A percentile compares a stretch with the other conserved stretches of the same genome.
These are phyloP conservation scores for Botrytis fragariae DNA, from an alignment of 2,329 filamentous ascomycete genomes.

Conservation along the genomic window DNA sequence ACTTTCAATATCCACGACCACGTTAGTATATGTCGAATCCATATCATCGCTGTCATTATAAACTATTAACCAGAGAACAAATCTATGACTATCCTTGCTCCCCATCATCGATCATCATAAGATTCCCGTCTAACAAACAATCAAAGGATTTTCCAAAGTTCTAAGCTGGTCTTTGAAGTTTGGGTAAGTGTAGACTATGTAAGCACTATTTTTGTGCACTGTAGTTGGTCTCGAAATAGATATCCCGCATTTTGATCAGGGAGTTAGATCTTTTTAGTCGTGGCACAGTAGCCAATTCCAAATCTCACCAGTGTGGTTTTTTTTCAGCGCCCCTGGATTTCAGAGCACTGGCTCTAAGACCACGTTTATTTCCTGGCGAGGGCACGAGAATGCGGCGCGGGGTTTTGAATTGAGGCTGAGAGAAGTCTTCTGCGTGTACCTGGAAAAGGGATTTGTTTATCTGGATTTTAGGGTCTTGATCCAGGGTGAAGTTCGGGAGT, in stretches of 20 bases:
- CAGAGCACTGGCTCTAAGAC: neutral
- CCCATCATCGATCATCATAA: too few species aligned
- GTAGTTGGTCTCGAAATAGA: neutral
- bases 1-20: too few species aligned
- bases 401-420: neutral
- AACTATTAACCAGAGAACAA: neutral
- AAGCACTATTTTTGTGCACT: neutral
- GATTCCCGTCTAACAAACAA: accelerated
- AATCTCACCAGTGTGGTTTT: neutral
- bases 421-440: too few species aligned
- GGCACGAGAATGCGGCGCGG: neutral
- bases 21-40: too few species aligned
- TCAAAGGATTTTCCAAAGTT: too few species aligned
- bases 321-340: neutral
- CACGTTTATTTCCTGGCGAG: neutral
- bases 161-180: too few species aligned
- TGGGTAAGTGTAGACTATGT: neutral
- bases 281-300: neutral
- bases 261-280: neutral
- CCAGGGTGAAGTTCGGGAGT: too few species aligned
- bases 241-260: accelerated
- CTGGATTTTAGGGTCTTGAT: too few species aligned
- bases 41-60: neutral
- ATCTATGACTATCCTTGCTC: neutral
- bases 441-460: too few species aligned